Evolutionary conservation across 768 basidiomycete genomes (phyloP).

Genomic region (Tulasnella sp.): DNA sequence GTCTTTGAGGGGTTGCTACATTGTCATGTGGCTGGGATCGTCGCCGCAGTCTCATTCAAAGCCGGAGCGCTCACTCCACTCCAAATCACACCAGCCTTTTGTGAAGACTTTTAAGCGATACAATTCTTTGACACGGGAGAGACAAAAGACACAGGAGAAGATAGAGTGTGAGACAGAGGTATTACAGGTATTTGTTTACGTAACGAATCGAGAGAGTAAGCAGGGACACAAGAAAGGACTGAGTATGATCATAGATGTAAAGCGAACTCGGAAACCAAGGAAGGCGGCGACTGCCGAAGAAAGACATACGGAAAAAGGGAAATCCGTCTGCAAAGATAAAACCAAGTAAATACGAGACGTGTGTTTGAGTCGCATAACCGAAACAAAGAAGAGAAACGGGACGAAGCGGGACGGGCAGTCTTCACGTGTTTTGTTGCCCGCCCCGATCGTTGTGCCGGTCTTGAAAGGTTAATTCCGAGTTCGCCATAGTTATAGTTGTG

Average conservation of each 20-base stretch:
- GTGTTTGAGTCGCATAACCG: not conserved
- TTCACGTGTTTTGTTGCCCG: not conserved
- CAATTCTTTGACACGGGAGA: not conserved
- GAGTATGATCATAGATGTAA: not conserved
- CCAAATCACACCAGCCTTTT: too few relatives aligned
- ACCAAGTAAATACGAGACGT: not conserved
- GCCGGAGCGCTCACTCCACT: too few relatives aligned
- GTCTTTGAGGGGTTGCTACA: too few relatives aligned
- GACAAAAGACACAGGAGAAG: too few relatives aligned
- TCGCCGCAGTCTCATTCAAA: too few relatives aligned
- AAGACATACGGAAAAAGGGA: not conserved
- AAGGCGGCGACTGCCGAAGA: not conserved
- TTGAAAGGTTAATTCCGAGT: not conserved
- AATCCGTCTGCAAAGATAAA: not conserved
- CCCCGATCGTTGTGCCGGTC: not conserved
- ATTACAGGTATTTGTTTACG: not conserved
- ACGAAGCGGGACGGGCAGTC: not conserved
- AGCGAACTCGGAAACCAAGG: not conserved
- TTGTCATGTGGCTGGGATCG: too few relatives aligned
- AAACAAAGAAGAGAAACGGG: not conserved
- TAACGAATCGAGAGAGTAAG: not conserved
- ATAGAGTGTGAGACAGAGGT: too few relatives aligned
- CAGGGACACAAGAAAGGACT: not conserved
- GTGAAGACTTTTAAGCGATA: not conserved
- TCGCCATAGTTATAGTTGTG: not conserved